phyloP scores from a whole-genome alignment of 2,329 filamentous ascomycete genomes.

The Aspergillus caelatus region DNA sequence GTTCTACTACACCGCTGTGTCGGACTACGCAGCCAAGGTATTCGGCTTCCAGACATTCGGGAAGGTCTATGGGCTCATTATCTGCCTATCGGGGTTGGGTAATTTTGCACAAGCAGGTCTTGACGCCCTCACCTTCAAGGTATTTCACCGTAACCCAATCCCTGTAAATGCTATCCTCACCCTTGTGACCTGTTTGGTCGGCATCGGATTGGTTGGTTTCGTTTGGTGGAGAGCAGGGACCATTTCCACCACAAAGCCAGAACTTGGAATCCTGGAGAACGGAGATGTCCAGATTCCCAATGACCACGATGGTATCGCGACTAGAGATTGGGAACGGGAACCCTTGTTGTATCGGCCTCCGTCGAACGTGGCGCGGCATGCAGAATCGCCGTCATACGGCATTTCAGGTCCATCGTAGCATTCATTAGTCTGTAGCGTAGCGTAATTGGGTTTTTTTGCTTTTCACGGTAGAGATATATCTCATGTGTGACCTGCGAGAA shows the following conservation, averaged over 20 bases:
- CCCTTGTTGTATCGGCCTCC: slow-evolving; percentile 15
- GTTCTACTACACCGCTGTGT: slow-evolving; percentile 86
- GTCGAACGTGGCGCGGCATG: slow-evolving; percentile 1
- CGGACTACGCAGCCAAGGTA: slow-evolving; percentile 86
- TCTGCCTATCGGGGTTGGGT: slow-evolving; percentile 79
- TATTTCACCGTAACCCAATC: slow-evolving; percentile 71
- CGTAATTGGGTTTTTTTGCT: neutral
- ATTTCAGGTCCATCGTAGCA: neutral
- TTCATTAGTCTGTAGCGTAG: neutral
- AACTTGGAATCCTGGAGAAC: slow-evolving; percentile 8
- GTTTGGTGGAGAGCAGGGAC: slow-evolving; percentile 57
- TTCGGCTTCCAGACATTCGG: slow-evolving; percentile 92
- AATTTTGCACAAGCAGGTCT: slow-evolving; percentile 83
- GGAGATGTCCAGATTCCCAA: neutral
- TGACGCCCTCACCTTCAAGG: slow-evolving; percentile 74
- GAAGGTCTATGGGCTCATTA: slow-evolving; percentile 90
- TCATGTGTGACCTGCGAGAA: neutral
- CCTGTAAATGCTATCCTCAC: slow-evolving; percentile 76
- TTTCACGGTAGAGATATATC: neutral
- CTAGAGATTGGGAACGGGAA: slow-evolving; percentile 22
- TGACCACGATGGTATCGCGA: slow-evolving; percentile 12
- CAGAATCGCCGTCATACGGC: neutral
- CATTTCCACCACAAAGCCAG: slow-evolving; percentile 15
- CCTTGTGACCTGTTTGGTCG: slow-evolving; percentile 63
- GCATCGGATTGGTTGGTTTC: slow-evolving; percentile 66